Conservation (phyloP, 352 stramenopile species). For the Peronospora belbahrii region DNA sequence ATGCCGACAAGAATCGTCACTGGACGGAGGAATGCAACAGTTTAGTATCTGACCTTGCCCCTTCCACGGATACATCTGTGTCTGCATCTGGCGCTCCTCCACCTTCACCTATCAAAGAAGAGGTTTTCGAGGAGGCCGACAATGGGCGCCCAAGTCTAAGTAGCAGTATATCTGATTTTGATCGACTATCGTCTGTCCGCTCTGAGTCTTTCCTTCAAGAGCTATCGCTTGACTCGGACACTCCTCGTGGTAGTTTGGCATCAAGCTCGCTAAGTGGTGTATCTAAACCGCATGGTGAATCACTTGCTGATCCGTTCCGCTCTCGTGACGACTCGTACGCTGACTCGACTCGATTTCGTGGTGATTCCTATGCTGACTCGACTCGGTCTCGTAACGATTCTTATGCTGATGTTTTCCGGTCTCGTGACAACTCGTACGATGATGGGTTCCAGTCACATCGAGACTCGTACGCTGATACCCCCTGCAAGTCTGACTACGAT, state of each 20-base stretch:
- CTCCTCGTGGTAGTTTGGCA: slow-evolving; percentile 27
- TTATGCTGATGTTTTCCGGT: slow-evolving; percentile 18
- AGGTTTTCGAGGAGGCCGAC: slow-evolving; percentile 2
- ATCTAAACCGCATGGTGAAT: slow-evolving; percentile 14
- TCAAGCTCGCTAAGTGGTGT: slow-evolving; percentile 22
- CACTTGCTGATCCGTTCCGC: background rate
- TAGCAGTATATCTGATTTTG: slow-evolving; percentile 27
- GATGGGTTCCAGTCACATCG: background rate
- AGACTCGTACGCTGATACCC: slow-evolving; percentile 21
- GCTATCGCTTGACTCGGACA: slow-evolving; percentile 30
- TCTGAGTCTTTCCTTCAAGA: slow-evolving; percentile 29
- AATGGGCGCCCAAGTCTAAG: slow-evolving; percentile 20
- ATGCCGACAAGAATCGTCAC: slow-evolving; percentile 9
- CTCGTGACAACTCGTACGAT: slow-evolving; percentile 18
- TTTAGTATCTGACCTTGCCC: slow-evolving; percentile 4
- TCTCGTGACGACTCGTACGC: too few relatives aligned
- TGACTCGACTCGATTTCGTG: slow-evolving; percentile 16
- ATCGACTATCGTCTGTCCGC: slow-evolving; percentile 21
- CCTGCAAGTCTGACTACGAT: slow-evolving; percentile 24
- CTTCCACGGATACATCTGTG: background rate
- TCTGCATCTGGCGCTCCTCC: background rate
- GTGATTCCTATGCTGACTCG: slow-evolving; percentile 20
- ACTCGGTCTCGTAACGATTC: slow-evolving; percentile 20
- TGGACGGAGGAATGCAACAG: slow-evolving; percentile 5
- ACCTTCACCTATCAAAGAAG: background rate